Evolutionary conservation across 1,284 basidiomycete species (phyloP).

Genomic region (Rugosomyces carneus): DNA sequence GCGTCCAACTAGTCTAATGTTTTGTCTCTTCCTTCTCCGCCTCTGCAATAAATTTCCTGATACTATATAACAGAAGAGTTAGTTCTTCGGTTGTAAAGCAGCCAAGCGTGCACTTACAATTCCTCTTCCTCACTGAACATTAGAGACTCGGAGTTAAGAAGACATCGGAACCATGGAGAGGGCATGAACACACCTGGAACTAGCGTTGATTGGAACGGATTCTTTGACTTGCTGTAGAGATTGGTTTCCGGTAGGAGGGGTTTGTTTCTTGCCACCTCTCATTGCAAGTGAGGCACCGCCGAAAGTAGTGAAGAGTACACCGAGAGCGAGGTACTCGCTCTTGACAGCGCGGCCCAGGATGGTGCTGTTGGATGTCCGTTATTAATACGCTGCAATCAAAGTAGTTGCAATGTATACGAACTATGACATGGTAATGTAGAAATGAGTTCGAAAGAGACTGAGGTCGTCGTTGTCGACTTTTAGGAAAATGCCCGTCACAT

Average conservation of each 20-base stretch:
- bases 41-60: slow-evolving; percentile 70
- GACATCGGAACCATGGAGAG: not conserved
- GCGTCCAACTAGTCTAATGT: slow-evolving; percentile 26
- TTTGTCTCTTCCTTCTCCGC: slow-evolving; percentile 62
- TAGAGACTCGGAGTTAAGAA: slow-evolving; percentile 8
- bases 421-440: slow-evolving; percentile 23
- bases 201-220: slow-evolving; percentile 53
- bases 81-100: not conserved
- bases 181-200: slow-evolving; percentile 44
- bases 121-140: slow-evolving; percentile 58
- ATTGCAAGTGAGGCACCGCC: slow-evolving; percentile 45
- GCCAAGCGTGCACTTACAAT: slow-evolving; percentile 48
- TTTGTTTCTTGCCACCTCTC: slow-evolving; percentile 47
- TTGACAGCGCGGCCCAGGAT: slow-evolving; percentile 72
- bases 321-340: slow-evolving; percentile 71
- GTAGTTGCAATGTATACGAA: slow-evolving; percentile 14
- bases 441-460: slow-evolving; percentile 3
- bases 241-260: slow-evolving; percentile 33
- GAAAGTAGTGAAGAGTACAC: slow-evolving; percentile 50
- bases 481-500: slow-evolving; percentile 11
- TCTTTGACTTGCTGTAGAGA: slow-evolving; percentile 51
- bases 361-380: slow-evolving; percentile 41
- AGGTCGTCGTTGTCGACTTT: slow-evolving; percentile 11
- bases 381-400: no score
- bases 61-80: slow-evolving; percentile 38